Conservation (phyloP, 2,329 filamentous ascomycete species). For the Juglanconis sp. region DNA sequence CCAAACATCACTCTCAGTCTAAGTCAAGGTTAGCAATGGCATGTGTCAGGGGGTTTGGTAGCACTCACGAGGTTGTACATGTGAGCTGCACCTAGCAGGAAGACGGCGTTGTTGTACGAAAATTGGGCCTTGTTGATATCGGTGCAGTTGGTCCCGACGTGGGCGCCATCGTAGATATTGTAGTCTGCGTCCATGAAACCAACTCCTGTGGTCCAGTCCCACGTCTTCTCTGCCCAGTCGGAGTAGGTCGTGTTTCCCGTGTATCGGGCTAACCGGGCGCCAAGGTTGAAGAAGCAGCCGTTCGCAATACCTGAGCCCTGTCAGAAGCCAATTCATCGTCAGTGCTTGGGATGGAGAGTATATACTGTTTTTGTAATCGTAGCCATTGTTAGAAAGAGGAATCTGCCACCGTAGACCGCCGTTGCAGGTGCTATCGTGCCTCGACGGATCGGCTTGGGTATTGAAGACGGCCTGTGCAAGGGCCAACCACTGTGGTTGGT, state of each 20-base stretch:
- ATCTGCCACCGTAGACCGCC: constrained; percentile 85
- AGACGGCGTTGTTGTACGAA: constrained; percentile 78
- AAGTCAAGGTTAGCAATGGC: neutral
- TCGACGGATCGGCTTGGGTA: constrained; percentile 69
- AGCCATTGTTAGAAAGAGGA: constrained; percentile 77
- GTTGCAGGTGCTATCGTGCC: constrained; percentile 60
- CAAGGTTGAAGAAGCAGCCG: constrained; percentile 50
- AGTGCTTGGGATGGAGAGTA: neutral
- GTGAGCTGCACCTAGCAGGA: constrained; percentile 59
- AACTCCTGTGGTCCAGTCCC: constrained; percentile 62
- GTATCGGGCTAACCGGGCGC: constrained; percentile 62
- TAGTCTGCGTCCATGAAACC: constrained; percentile 59
- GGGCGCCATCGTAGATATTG: constrained; percentile 60
- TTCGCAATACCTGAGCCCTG: constrained; percentile 38
- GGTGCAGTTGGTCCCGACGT: constrained; percentile 53
- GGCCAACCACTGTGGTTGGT: constrained; percentile 64
- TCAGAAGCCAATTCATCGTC: neutral
- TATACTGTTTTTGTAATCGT: constrained; percentile 59
- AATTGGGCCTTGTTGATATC: constrained; percentile 49
- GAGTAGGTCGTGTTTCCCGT: constrained; percentile 75
- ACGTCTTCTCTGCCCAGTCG: constrained; percentile 72
- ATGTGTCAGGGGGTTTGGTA: neutral
- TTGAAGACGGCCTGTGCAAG: constrained; percentile 81
- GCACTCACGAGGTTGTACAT: constrained; percentile 31
- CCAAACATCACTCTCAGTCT: constrained; percentile 17